Evolutionary conservation across 345 rosid species (phyloP).

Genomic region (Theobroma cacao): DNA sequence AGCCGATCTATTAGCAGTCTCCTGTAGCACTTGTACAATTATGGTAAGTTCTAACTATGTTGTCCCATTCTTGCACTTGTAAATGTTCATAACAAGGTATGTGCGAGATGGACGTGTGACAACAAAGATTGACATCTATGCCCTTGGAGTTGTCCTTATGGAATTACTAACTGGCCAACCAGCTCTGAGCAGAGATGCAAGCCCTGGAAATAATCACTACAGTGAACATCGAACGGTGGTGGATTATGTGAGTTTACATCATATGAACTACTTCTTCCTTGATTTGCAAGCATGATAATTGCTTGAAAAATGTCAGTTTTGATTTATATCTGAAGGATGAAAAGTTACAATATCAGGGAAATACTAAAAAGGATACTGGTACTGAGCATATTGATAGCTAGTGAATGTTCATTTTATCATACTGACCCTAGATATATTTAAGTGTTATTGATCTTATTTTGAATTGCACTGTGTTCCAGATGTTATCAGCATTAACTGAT

Average conservation of each 20-base stretch:
- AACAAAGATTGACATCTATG: constrained; percentile 29
- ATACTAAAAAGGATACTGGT: background rate
- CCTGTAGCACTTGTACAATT: background rate
- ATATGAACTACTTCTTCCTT: background rate
- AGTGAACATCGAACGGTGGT: constrained; percentile 28
- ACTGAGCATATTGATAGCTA: background rate
- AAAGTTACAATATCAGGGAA: background rate
- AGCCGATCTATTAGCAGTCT: background rate
- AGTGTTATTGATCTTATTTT: background rate
- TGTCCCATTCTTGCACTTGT: background rate
- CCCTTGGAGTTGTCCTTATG: constrained; percentile 36
- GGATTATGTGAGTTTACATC: constrained; percentile 22
- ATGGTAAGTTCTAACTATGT: background rate
- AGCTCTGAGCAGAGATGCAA: constrained; percentile 25
- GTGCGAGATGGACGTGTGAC: constrained; percentile 31
- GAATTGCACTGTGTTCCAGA: constrained; percentile 1
- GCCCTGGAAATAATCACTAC: constrained; percentile 8
- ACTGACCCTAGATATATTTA: background rate
- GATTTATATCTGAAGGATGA: background rate
- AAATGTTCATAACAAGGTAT: constrained; percentile 15
- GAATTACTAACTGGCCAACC: constrained; percentile 36
- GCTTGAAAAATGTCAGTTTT: background rate
- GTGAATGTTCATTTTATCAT: background rate
- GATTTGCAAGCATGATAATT: background rate
- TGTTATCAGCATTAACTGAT: constrained; percentile 24